Base-by-base conservation (phyloP, 1,139 yeast species). In the Blastobotrys buckinghamii region DNA sequence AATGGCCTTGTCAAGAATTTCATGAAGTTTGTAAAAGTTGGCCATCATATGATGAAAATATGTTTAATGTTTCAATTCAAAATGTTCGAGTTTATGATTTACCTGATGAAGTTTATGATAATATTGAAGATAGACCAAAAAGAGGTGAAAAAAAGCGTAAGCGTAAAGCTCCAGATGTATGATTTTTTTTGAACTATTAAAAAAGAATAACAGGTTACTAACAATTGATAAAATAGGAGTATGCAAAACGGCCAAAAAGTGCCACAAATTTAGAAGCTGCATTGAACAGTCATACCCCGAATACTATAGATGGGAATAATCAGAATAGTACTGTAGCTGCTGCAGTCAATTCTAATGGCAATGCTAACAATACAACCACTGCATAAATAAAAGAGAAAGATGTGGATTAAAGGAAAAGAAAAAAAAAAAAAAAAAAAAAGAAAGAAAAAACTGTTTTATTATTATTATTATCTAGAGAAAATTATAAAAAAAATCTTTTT, bases 1-100 rank as follows among this genome's bases (percentile, higher is more conserved):
- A 88, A 59, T 77, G 83, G 57, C 97, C 97, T 9, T 90, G 97
- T 62, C 77, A 88, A 17, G 98, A 92, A 53, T 92, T 90, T 64
- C 87, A 76, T 67, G 81, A 76, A 47, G 69, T 88, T 16, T 87
- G 97, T 65, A 82, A 87, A 57, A 75, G 79, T 36, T 87, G 92
- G 81, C 72, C 75, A 13, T 73, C 74, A 36, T 92, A 77, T 60
- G 78, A 83, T 56, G 82, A 77, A 50, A 77, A 78, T 39, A 66
- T 74, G n/a, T 75, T 82, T 63, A 71, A 73, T 44, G 74, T 73
- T 55, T 75, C 77, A 27, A 85, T 92, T 43, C 84, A 84, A 59
- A 84, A 87, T 58, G 90, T 89, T 15, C 85, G 86, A 59, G 68
- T 84, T 53, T 67, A 82, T 66, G 96, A 90, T 57, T 70, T 92